phyloP scores from a whole-genome alignment of 192 early-diverging fungal genomes.

The Coemansia sp. region DNA sequence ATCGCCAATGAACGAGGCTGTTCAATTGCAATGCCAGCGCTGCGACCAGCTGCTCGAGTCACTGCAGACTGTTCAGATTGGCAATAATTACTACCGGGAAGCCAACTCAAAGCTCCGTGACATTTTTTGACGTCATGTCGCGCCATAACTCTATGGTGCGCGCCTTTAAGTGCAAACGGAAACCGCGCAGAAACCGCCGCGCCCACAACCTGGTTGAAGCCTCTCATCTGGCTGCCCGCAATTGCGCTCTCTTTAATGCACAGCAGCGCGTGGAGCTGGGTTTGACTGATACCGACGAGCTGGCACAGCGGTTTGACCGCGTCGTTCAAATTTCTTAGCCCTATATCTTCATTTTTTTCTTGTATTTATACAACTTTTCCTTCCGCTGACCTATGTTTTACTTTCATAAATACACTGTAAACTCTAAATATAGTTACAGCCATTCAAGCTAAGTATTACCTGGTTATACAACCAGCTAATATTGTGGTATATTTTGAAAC shows the following conservation, averaged over 20 bases:
- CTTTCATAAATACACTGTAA: too few species aligned
- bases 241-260: constrained; percentile 27
- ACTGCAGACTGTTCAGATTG: constrained; percentile 32
- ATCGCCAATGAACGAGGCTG: neutral
- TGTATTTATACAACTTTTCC: neutral
- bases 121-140: constrained; percentile 35
- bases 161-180: constrained; percentile 36
- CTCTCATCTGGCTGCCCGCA: constrained; percentile 20
- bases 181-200: constrained; percentile 23
- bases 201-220: constrained; percentile 25
- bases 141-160: constrained; percentile 53
- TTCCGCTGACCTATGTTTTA: too few species aligned
- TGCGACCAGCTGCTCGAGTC: constrained; percentile 41
- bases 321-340: constrained; percentile 11
- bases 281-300: constrained; percentile 1
- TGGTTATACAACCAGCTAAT: too few species aligned
- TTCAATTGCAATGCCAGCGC: constrained; percentile 13
- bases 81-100: constrained; percentile 56
- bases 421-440: too few species aligned
- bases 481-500: too few species aligned
- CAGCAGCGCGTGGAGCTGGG: constrained; percentile 18
- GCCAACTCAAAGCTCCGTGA: constrained; percentile 49
- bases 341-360: neutral
- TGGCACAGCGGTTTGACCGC: constrained; percentile 13
- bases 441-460: too few species aligned